A percentile compares a stretch with the other conserved stretches of the same genome.
Evolutionary conservation across 768 basidiomycete species (phyloP).

Genomic region (Erythrobasidium yunnanense): DNA sequence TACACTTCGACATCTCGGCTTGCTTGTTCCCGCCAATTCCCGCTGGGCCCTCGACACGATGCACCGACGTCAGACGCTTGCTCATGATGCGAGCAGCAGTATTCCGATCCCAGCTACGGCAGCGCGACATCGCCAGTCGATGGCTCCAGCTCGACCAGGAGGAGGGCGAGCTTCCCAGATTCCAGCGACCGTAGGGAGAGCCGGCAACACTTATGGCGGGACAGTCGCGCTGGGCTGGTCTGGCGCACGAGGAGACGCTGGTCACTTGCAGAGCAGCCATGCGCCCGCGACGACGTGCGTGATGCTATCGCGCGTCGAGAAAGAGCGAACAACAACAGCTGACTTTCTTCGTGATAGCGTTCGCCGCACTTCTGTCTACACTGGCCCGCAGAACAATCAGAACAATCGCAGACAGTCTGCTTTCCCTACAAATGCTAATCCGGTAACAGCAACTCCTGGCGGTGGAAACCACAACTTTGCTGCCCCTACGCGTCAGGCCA

Average conservation of each 20-base stretch:
- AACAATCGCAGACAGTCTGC: conserved; percentile 7
- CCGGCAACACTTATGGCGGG: conserved; percentile 20
- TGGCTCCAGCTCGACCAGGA: conserved; percentile 2
- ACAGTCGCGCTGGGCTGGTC: conserved; percentile 20
- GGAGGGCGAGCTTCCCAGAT: not conserved
- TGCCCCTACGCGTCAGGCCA: not conserved
- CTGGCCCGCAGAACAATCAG: conserved; percentile 14
- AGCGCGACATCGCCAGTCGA: conserved; percentile 4
- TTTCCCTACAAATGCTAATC: conserved; percentile 3
- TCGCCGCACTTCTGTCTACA: conserved; percentile 14
- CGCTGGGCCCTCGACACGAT: no score
- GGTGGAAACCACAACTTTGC: conserved; percentile 11
- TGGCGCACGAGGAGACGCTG: conserved; percentile 23
- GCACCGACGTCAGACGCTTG: conserved; percentile 19
- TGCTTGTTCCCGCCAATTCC: no score
- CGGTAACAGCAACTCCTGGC: conserved; percentile 1
- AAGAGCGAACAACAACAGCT: not conserved
- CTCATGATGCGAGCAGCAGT: conserved; percentile 5
- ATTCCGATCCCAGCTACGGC: conserved; percentile 17
- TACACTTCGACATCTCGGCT: no score
- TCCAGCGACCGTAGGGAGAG: conserved; percentile 25
- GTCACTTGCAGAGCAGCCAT: conserved; percentile 25
- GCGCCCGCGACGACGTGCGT: conserved; percentile 24
- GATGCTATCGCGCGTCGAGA: not conserved
- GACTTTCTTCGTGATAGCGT: conserved; percentile 15